Evolutionary conservation across 345 rosid genomes (phyloP).

Genomic region (Noccaea caerulescens): DNA sequence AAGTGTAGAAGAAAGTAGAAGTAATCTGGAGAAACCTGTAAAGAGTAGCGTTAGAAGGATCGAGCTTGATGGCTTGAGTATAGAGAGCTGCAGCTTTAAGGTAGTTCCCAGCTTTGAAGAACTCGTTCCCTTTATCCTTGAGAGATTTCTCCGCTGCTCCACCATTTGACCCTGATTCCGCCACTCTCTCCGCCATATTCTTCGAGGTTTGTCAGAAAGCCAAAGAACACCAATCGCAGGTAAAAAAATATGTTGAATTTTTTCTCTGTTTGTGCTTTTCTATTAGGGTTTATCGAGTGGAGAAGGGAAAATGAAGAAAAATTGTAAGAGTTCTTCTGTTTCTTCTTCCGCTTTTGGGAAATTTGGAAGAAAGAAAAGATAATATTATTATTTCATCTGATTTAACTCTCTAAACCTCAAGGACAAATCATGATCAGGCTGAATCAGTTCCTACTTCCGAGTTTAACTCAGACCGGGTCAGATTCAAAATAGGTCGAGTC

Average conservation of each 20-base stretch:
- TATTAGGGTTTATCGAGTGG: conserved; percentile 40
- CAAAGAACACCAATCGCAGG: conserved; percentile 15
- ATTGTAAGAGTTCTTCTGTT: not conserved
- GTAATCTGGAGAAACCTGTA: conserved; percentile 58
- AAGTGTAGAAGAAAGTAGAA: not conserved
- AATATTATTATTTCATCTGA: too few species aligned
- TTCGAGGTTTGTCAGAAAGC: conserved; percentile 3
- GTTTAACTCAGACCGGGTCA: too few species aligned
- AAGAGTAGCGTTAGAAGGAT: conserved; percentile 87
- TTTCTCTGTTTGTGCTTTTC: not conserved
- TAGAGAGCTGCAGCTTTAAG: conserved; percentile 99
- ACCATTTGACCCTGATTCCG: conserved; percentile 52
- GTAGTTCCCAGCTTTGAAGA: conserved; percentile 92
- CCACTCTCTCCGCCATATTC: conserved; percentile 57
- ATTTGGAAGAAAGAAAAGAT: too few species aligned
- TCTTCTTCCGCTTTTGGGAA: not conserved
- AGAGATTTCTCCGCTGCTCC: conserved; percentile 57
- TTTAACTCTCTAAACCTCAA: too few species aligned
- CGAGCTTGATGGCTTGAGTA: conserved; percentile 96
- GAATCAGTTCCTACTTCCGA: too few species aligned
- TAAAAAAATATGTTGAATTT: not conserved
- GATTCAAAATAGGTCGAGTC: too few species aligned
- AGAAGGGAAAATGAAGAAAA: not conserved
- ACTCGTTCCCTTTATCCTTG: conserved; percentile 90
- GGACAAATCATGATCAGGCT: too few species aligned